Conservation (phyloP, 2,329 filamentous ascomycete genomes). For the Aspergillus caelatus region DNA sequence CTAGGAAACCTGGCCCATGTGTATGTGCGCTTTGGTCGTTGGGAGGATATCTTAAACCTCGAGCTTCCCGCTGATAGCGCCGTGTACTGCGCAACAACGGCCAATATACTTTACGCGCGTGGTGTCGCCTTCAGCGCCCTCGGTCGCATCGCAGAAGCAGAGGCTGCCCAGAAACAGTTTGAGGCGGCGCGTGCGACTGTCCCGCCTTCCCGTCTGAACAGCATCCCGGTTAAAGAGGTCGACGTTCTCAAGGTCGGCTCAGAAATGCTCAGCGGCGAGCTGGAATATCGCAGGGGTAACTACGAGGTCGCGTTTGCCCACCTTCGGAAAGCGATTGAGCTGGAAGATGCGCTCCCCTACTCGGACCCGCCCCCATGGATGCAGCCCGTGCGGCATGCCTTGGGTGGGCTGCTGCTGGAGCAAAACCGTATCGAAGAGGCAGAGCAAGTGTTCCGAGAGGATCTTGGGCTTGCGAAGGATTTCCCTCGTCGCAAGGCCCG, state of each 20-base stretch:
- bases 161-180: constrained; percentile 56
- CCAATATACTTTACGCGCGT: constrained; percentile 68
- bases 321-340: constrained; percentile 58
- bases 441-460: constrained; percentile 59
- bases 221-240: neutral
- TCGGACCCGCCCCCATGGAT: constrained; percentile 79
- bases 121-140: constrained; percentile 66
- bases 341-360: constrained; percentile 66
- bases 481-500: constrained; percentile 66
- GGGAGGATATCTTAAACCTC: constrained; percentile 66
- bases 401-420: constrained; percentile 68
- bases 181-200: constrained; percentile 55
- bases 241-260: constrained; percentile 60
- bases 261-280: constrained; percentile 68
- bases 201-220: constrained; percentile 57
- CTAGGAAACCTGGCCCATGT: constrained; percentile 68
- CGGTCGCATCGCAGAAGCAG: constrained; percentile 56
- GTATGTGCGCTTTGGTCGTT: constrained; percentile 70
- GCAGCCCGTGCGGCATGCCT: constrained; percentile 71
- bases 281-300: constrained; percentile 67
- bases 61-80: constrained; percentile 57
- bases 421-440: constrained; percentile 62
- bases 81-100: constrained; percentile 70
- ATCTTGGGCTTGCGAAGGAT: constrained; percentile 60
- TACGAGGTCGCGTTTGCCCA: constrained; percentile 61